phyloP scores from a whole-genome alignment of 2,329 filamentous ascomycete genomes.

The Penicillium sp. region DNA sequence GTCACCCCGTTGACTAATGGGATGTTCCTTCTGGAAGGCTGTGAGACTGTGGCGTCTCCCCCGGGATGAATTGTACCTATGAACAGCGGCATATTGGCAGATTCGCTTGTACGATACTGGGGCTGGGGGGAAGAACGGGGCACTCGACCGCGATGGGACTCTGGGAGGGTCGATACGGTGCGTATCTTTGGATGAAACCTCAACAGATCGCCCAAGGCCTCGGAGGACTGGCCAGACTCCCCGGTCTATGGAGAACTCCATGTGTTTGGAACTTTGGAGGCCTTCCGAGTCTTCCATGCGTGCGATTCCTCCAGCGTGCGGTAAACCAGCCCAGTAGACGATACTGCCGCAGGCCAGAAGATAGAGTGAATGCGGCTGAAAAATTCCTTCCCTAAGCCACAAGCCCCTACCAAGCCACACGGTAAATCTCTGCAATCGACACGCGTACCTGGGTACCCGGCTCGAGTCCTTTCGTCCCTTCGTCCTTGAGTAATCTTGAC shows the following conservation, averaged over 20 bases:
- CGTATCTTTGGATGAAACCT: not conserved
- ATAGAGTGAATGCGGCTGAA: not conserved
- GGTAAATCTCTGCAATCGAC: not conserved
- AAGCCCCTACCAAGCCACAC: not conserved
- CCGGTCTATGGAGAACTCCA: not conserved
- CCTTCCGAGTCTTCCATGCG: not conserved
- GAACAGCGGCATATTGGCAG: not conserved
- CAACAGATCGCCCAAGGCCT: not conserved
- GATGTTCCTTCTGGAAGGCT: too few species aligned
- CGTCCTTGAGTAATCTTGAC: not conserved
- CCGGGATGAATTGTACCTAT: not conserved
- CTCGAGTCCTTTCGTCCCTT: too few species aligned
- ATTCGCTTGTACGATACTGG: not conserved
- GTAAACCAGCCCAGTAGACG: not conserved
- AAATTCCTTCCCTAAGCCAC: not conserved
- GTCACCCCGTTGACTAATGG: conserved; percentile 2
- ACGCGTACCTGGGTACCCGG: not conserved
- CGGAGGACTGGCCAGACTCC: conserved; percentile 1
- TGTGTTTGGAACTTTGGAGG: not conserved
- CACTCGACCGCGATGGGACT: not conserved
- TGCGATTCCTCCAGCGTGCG: not conserved
- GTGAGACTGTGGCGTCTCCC: not conserved
- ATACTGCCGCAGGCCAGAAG: not conserved
- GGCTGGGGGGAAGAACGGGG: not conserved
- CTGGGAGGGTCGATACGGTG: not conserved